Base-by-base conservation (phyloP, 495 filamentous ascomycete genomes). In the Penicillium alfredii region DNA sequence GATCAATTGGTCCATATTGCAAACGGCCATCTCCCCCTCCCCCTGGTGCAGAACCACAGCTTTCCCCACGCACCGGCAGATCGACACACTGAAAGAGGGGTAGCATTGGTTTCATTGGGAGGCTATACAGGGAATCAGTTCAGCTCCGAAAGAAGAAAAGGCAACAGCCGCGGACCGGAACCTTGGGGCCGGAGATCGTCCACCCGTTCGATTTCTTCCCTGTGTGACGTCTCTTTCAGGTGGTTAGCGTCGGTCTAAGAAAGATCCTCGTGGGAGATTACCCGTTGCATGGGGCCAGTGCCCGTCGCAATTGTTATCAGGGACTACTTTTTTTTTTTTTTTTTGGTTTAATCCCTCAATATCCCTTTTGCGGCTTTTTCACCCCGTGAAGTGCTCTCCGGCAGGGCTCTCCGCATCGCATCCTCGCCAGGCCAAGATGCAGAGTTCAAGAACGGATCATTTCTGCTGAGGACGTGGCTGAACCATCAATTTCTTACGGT, bases 391-490 rank as follows among this genome's bases (percentile, higher is more conserved):
- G 58, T 50, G 63, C 60, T 65, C 61, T 63, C 63, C 48, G 59
- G 56, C 52, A 67, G 64, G 56, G 66, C 61, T 61, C 63, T 66
- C 56, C 63, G 59, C 60, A 61, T 65, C 58, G 53, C 56, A 65
- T 58, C 51, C 49, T 40, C 68, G 51, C 51, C 60, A 63, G 55
- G 61, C 56, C 67, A 71, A 69, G 58, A 71, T 71, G 67, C 67
- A 68, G 57, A 69, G 56, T 68, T 63, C 61, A 65, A 67, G 55
- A 58, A 53, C 64, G 37, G 54, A 56, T 47, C 44, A 54, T 55
- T 49, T 60, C 57, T 62, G 58, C 56, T 66, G 63, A 67, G 61
- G 58, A 66, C 62, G 64, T 67, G 64, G 62, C 60, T 63, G 56
- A 60, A 60, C 43, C 51, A 61, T 60, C 44, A 46, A 33, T 49